Conservation (phyloP, 73 alveolate genomes). For the Tetrahymena malaccensis region DNA sequence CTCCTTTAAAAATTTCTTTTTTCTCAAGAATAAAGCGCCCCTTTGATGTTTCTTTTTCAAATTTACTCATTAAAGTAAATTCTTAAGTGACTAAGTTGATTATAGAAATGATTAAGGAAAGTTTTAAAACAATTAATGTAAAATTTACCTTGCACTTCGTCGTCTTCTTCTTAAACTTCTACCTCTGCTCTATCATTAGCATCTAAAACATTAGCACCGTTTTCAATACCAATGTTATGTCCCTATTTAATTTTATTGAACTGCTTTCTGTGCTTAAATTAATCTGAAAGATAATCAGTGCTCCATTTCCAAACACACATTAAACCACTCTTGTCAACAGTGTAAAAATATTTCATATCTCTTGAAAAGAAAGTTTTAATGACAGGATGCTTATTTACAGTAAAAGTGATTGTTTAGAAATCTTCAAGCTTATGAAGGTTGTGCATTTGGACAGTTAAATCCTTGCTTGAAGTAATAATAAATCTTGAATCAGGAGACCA, state of each 20-base stretch:
- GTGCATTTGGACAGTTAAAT: slow-evolving; percentile 74
- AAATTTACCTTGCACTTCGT: not conserved
- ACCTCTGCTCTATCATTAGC: not conserved
- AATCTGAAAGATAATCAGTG: slow-evolving; percentile 49
- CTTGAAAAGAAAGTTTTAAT: slow-evolving; percentile 74
- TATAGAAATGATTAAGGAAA: not conserved
- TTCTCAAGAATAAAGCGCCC: slow-evolving; percentile 75
- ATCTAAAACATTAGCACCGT: slow-evolving; percentile 3
- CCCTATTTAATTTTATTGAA: not conserved
- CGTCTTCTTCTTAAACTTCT: not conserved
- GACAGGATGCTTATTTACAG: slow-evolving; percentile 82
- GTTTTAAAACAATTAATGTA: not conserved
- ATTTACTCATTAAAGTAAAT: slow-evolving; percentile 8
- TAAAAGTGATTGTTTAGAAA: slow-evolving; percentile 74
- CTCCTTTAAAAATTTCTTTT: slow-evolving; percentile 62
- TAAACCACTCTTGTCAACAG: slow-evolving; percentile 79
- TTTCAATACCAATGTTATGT: slow-evolving; percentile 27
- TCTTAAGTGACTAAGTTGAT: not conserved
- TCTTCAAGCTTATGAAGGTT: slow-evolving; percentile 74
- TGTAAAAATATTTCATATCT: slow-evolving; percentile 49
- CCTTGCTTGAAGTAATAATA: slow-evolving; percentile 73
- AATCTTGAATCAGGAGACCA: slow-evolving; percentile 93
- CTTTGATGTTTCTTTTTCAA: slow-evolving; percentile 5
- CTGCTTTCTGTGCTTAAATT: slow-evolving; percentile 1
- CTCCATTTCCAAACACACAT: slow-evolving; percentile 89